Base-by-base conservation (phyloP, 805 yeast genomes). In the Suhomyces canberraensis region DNA sequence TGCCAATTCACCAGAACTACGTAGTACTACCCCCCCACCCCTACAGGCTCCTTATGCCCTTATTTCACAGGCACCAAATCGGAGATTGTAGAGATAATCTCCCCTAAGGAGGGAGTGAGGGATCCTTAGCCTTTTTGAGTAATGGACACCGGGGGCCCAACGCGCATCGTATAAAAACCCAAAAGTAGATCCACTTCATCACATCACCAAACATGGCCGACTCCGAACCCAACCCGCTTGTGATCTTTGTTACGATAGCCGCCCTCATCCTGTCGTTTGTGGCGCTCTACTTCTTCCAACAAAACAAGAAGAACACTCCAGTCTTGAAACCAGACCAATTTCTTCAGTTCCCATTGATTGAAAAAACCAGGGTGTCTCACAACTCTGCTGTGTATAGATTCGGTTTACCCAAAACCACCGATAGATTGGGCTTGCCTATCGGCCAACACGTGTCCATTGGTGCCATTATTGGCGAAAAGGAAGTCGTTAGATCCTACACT, bases 361-460 rank as follows among this genome's bases (percentile, higher is more conserved):
- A 80, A 56, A 89, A 86, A 66, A 80, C 83, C 17, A 73, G 80
- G 27, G 69, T 91, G 16, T 73, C 84, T 27, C 91, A 85, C 60
- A 88, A 90, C 63, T 76, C 95, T 18, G 85, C 90, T 30, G 64
- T 88, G 41, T 86, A 87, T 66, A 77, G 90, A 55, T 88, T 91
- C 56, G 86, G 82, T 9, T 75, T 91, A 49, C 96, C 96, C 36
- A 72, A 75, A 45, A 72, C 81, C 25, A 72, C 77, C 35, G 89
- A 85, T 56, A 70, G 79, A 31, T 74, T 91, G 44, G 96, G 96
- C 8, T 73, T 91, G 46, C 96, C 96, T 39, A 82, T 87, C 54
- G 98, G 98, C 36, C 97, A 91, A 67, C 97, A 91, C 60, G 82
- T 91, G 56, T 76, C 88, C 30, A 79, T 90, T 50, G 77, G 78